Evolutionary conservation across 495 filamentous ascomycete species (phyloP), one percentile per base, ranked within the genome.

Genomic region (Cenococcum geophilum): DNA sequence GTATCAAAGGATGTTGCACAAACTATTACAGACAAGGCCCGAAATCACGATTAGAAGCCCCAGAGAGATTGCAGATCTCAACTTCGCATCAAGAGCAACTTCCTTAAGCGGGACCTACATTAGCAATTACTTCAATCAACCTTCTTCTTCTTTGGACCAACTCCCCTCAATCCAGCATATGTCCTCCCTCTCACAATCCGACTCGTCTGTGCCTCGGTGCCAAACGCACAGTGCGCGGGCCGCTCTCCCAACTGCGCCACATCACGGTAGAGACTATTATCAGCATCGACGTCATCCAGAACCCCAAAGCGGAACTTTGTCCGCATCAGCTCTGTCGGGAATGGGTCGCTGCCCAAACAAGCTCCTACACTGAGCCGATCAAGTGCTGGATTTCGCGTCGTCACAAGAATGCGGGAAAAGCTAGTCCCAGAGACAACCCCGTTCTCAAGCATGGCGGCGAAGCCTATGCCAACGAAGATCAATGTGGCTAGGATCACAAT

Each of bases 381-480:
- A 0, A 73, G 61, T 0, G 66, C 71, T 5, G 37, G 58, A 23
- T 73, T 73, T n/a, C 71, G 66, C 1, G 71, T 73, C 0, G 71
- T 73, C 45, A 73, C 71, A 2, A 73, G 34, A 22, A 73, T 72
- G 32, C 68, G 73, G 0, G 71, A 71, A 62, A 73, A 73, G 2
- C 64, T 66, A 1, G 65, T 73, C 32, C 73, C 71, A 5, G 67
- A 71, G 0, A 58, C 65, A 51, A 73, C 63, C 5, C 71, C 71
- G 23, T 73, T 73, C 18, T 50, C 37, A 0, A 35, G 22, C 0
- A 73, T 45, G 12, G 71, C 59, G 22, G 63, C 32, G 2, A 40
- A 57, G 43, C 71, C 71, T 9, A 70, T 34, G 1, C 70, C 22
- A 20, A 68, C 60, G 10, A 60, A 68, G 22, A 55, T 34, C 1